phyloP scores from a whole-genome alignment of 805 yeast species.

The Metschnikowia reukaufii region DNA sequence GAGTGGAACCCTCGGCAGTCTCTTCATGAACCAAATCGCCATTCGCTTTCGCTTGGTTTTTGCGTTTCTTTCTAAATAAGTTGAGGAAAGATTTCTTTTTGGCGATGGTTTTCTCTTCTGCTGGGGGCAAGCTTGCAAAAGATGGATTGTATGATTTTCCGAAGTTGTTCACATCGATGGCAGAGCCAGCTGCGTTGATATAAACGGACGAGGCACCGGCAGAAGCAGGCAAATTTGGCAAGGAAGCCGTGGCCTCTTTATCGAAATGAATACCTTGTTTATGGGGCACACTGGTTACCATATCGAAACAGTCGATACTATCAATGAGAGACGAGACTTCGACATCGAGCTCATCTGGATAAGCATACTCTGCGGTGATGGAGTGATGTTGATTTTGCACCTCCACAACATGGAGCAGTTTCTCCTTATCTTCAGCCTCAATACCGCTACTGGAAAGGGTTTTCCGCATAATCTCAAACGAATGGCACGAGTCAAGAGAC shows the following conservation, averaged over 20 bases:
- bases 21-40: not conserved
- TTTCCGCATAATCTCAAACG: constrained; percentile 16
- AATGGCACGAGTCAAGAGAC: constrained; percentile 11
- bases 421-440: constrained; percentile 8
- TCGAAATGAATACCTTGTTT: not conserved
- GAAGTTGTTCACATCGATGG: constrained; percentile 39
- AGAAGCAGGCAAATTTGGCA: constrained; percentile 17
- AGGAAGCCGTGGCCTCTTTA: constrained; percentile 15
- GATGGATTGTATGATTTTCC: constrained; percentile 42
- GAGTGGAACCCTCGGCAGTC: not conserved
- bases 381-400: constrained; percentile 7
- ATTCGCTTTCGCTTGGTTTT: not conserved
- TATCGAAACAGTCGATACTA: constrained; percentile 17
- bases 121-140: constrained; percentile 20
- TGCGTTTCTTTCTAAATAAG: constrained; percentile 30
- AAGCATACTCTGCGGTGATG: constrained; percentile 13
- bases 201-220: constrained; percentile 9
- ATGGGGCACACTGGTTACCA: constrained; percentile 12
- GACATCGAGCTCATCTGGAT: constrained; percentile 8
- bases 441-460: constrained; percentile 15
- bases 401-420: constrained; percentile 8
- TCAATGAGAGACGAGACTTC: constrained; percentile 7
- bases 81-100: constrained; percentile 35
- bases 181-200: constrained; percentile 33
- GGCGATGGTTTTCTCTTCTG: not conserved